These are phyloP conservation scores for Pleurotus giganteus DNA, from an alignment of 768 basidiomycete genomes.

Conservation along the genomic window DNA sequence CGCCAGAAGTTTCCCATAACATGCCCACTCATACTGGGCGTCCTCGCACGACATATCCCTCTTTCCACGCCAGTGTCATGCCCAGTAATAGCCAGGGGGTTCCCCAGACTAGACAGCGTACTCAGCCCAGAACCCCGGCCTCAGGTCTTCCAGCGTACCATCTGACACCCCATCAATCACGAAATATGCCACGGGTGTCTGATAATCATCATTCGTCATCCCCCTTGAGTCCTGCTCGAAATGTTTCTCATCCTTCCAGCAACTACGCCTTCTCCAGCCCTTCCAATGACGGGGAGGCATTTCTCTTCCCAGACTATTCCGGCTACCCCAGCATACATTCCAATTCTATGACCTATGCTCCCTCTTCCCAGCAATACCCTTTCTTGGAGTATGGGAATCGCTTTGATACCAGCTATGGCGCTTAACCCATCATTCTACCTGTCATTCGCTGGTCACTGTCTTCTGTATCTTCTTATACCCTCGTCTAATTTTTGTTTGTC, in stretches of 20 bases:
- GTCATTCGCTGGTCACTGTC: not conserved
- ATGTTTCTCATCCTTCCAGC: not conserved
- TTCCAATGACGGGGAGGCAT: not conserved
- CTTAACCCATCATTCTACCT: not conserved
- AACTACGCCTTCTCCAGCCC: not conserved
- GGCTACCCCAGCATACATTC: not conserved
- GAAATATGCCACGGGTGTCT: not conserved
- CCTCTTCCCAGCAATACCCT: not conserved
- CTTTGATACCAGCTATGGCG: constrained; percentile 5
- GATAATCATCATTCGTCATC: not conserved
- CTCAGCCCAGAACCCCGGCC: not conserved
- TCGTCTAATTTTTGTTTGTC: not conserved
- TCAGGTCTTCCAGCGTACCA: not conserved
- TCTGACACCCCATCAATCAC: not conserved
- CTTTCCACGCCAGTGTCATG: not conserved
- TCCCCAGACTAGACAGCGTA: not conserved
- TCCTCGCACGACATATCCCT: not conserved
- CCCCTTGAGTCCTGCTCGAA: not conserved
- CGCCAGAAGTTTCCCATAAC: not conserved
- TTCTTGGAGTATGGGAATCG: constrained; percentile 1
- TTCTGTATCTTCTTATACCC: not conserved
- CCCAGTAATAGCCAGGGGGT: not conserved
- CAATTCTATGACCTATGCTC: not conserved
- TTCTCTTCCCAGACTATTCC: not conserved
- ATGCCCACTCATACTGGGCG: not conserved